Percentiles rank a stretch among this genome's conserved stretches.
Conservation (phyloP, 768 basidiomycete genomes). For the Kwoniella sp. region DNA sequence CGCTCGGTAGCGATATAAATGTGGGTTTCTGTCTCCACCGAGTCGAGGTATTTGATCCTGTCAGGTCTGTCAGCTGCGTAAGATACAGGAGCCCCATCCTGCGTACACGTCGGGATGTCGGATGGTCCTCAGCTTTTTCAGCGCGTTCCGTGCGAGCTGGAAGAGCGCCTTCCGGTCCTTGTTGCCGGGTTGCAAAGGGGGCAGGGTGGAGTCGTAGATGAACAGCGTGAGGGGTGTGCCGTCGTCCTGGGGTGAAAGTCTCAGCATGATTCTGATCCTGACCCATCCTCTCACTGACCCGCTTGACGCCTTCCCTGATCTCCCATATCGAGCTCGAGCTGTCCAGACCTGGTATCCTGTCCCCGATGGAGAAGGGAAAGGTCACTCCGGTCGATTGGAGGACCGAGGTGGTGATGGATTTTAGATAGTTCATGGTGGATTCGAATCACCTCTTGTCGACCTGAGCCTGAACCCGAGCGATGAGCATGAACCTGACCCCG, state of each 20-base stretch:
- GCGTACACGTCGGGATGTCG: conserved; percentile 82
- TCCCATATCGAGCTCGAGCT: conserved; percentile 66
- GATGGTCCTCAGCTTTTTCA: conserved; percentile 81
- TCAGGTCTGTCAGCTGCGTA: too few species aligned
- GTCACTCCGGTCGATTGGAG: conserved; percentile 89
- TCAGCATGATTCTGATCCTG: not conserved
- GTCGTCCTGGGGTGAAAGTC: conserved; percentile 65
- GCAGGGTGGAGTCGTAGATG: conserved; percentile 64
- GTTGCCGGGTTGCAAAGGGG: conserved; percentile 43
- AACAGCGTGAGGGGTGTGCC: conserved; percentile 80
- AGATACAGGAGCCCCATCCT: not conserved
- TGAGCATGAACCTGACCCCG: too few species aligned
- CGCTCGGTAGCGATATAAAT: conserved; percentile 95
- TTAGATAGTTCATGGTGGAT: conserved; percentile 64
- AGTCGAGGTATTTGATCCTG: conserved; percentile 85
- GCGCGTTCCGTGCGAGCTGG: conserved; percentile 78
- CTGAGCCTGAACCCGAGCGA: too few species aligned
- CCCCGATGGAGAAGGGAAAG: conserved; percentile 78
- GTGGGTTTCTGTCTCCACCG: conserved; percentile 76
- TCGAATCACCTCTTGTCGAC: too few species aligned
- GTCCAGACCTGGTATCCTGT: conserved; percentile 65
- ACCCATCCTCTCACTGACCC: conserved; percentile 55
- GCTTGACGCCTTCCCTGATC: conserved; percentile 80
- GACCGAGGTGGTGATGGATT: conserved; percentile 55
- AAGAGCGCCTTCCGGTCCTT: conserved; percentile 60